Conservation (phyloP, 352 stramenopile species). For the Halophytophthora batemanensis region DNA sequence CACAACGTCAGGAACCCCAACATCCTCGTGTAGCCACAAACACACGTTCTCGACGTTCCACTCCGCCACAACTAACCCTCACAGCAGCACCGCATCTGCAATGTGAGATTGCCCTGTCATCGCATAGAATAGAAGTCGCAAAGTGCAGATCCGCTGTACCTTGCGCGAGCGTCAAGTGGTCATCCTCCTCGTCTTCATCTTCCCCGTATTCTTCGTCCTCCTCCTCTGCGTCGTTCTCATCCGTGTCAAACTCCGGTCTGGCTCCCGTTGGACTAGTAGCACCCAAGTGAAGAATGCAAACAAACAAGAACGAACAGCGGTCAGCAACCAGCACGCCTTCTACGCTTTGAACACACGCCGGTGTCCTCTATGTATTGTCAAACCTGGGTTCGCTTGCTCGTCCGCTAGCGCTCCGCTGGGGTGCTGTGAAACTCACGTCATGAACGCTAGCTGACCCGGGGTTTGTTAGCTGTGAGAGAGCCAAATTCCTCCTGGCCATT, state of each 20-base stretch:
- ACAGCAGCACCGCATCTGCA: no score
- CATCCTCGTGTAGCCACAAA: conserved; percentile 76
- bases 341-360: neutral
- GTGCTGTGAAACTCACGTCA: neutral
- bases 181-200: conserved; percentile 49
- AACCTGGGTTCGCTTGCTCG: conserved; percentile 22
- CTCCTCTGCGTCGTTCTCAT: conserved; percentile 25
- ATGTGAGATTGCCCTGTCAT: no score
- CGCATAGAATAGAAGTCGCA: neutral
- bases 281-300: conserved; percentile 4
- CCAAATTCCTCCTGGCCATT: conserved; percentile 49
- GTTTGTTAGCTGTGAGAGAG: conserved; percentile 60
- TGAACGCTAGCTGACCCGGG: neutral
- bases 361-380: neutral
- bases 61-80: conserved; percentile 49
- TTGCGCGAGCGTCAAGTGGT: conserved; percentile 64
- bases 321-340: neutral
- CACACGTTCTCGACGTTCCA: conserved; percentile 85
- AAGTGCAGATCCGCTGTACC: conserved; percentile 11
- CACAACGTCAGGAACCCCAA: conserved; percentile 66
- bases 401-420: conserved; percentile 3
- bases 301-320: neutral
- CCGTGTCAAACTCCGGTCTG: conserved; percentile 13
- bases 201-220: conserved; percentile 45
- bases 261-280: conserved; percentile 5